Conservation (phyloP, 106 monocot species). For the Acanthochlamys bracteata region DNA sequence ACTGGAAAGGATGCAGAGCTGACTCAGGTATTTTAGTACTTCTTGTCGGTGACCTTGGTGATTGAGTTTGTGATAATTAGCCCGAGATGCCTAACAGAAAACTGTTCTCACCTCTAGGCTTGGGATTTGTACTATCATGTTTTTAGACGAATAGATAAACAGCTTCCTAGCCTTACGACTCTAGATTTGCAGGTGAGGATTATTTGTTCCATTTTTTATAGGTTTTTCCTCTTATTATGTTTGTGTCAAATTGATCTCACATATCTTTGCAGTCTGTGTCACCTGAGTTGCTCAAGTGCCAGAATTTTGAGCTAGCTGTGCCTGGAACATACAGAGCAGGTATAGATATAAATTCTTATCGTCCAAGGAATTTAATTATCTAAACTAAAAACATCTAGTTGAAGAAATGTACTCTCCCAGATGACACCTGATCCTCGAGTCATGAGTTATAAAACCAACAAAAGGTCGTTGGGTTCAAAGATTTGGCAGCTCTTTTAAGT, state of each 20-base stretch:
- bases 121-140: constrained; percentile 99
- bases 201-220: neutral
- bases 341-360: constrained; percentile 8
- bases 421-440: too few relatives aligned
- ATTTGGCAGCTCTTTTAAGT: too few relatives aligned
- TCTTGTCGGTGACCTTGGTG: too few relatives aligned
- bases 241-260: too few relatives aligned
- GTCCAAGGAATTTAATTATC: too few relatives aligned
- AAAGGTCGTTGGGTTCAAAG: too few relatives aligned
- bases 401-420: too few relatives aligned
- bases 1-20: constrained; percentile 96
- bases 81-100: neutral
- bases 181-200: constrained; percentile 75
- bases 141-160: constrained; percentile 96
- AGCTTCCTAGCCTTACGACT: constrained; percentile 92
- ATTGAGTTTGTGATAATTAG: too few relatives aligned
- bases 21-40: constrained; percentile 51
- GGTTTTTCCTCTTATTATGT: constrained; percentile 1
- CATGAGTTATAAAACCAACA: too few relatives aligned
- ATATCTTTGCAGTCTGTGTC: constrained; percentile 68
- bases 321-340: constrained; percentile 98
- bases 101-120: constrained; percentile 40
- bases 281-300: constrained; percentile 81
- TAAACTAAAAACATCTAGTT: too few relatives aligned
- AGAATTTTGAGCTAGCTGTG: constrained; percentile 92